Evolutionary conservation across 1,284 basidiomycete species (phyloP), one percentile per base, ranked within the genome.

Genomic region (Tilletia horrida): DNA sequence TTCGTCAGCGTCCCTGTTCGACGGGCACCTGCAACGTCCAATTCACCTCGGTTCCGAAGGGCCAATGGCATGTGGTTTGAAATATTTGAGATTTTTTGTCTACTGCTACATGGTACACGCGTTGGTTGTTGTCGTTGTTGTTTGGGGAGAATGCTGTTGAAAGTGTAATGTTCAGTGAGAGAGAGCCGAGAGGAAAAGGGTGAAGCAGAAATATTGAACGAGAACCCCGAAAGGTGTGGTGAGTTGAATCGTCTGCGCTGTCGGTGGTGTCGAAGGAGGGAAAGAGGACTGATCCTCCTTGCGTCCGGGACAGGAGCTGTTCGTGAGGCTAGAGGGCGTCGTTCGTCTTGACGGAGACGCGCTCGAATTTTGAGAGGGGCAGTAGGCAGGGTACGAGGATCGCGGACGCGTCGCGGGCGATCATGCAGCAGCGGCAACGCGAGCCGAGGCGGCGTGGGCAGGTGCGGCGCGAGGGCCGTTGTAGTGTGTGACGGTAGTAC

Each of bases 401-500:
- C 18, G 43, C 18, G 18, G 18, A 44, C n/a, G n/a, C n/a, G n/a
- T n/a, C n/a, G n/a, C n/a, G n/a, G 16, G 23, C 13, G 55, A 25
- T 59, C 27, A 59, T 29, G 55, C 55, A 4, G 55, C 14, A 40
- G 55, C 55, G 14, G 55, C 13, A 35, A 59, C 27, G 7, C 14
- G 14, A 4, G 27, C 27, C 3, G 25, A 29, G 35, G 35, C 35
- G 35, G 35, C 11, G 35, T 40, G 35, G 6, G 35, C 18, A 48
- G 45, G 16, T 4, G 6, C 45, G 45, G 45, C 45, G 16, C 45
- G 18, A n/a, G 45, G 27, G 29, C 55, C 63, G 25, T 79, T 78
- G 67, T 79, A 79, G 11, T 71, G 69, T 1, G 63, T 72, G 13
- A 80, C 74, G 63, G 78, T 74, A 1, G 71, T 67, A 11, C 78